Evolutionary conservation across 2,329 filamentous ascomycete genomes (phyloP), one percentile per base, ranked within the genome.

Genomic region (Penicillium sp.): DNA sequence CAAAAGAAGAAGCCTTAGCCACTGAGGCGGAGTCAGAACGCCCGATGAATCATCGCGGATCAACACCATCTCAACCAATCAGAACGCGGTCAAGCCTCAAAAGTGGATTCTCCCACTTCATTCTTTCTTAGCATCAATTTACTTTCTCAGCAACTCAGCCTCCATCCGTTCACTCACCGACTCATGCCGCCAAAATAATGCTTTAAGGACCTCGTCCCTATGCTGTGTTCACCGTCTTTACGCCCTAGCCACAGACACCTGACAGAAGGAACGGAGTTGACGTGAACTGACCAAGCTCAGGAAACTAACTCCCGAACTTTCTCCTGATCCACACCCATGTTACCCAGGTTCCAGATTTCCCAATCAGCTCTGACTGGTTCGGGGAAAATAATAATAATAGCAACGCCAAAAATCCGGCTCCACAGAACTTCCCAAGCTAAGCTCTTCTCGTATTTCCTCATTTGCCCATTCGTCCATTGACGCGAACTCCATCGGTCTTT

Each of bases 161-260:
- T 53, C 53, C 31, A 41, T 58, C 39, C 45, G 53, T 11, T 43
- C 49, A n/a, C 56, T 58, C 61, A 63, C 61, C 61, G 61, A 63
- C 59, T 57, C 31, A n/a, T 37, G 4, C 59, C 35, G 29, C 50
- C 14, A 55, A 57, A 53, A 48, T 11, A 14, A n/a, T 21, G 14
- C 24, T 44, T 19, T 47, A 33, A 22, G 29, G 24, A 29, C 11
- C 13, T 29, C n/a, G 19, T 13, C 47, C 57, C 47, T 27, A 57
- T 43, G 56, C 50, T 53, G 58, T 7, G 14, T 49, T 61, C 61
- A 63, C 61, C 61, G 61, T 61, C 54, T 56, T 49, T 58, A 46
- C 26, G 52, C 31, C 33, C 29, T 9, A 53, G 55, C 55, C 55
- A 55, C 55, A 48, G 37, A 31, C 16, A 19, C 16, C 35, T n/a